Evolutionary conservation across 208 protist species (phyloP), one percentile per base, ranked within the genome.

Genomic region (Crithidia fasciculata): DNA sequence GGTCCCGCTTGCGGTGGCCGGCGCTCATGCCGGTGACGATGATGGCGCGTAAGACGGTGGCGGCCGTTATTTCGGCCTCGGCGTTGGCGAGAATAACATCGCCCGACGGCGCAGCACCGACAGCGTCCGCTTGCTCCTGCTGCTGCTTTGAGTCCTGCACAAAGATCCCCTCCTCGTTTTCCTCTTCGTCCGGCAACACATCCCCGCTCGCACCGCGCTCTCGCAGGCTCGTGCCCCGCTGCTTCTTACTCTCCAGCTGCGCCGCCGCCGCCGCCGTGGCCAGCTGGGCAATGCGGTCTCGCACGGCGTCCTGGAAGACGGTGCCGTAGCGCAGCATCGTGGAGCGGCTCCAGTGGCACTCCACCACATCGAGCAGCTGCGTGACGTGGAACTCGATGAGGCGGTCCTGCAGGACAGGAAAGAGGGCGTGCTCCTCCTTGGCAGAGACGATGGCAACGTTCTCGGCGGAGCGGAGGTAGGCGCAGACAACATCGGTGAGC

Each of bases 21-120:
- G 70, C 90, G 54, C 86, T 89, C 76, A 95, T 85, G 45, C 88
- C 91, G 76, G 92, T 87, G 4, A 92, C 88, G 28, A 89, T 55
- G 49, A 93, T 69, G 56, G 82, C 83, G 15, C 84, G 84, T 39
- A 88, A 66, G 5, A 91, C 76, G 28, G 63, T 74, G 18, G 62
- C 69, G 2, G 89, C 60, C n/a, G 53, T 83, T 58, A 92, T 85
- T 65, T 91, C 81, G 13, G 65, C 60, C 7, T 57, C 64, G 3
- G 83, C 87, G 40, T 74, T 39, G n/a, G 81, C 72, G 16, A 90
- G 65, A 61, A 94, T 80, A 8, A 69, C 64, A 56, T 92, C 76
- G 3, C 28, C 49, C n/a, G 69, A 39, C 52, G 41, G 40, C 16
- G 41, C 5, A 10, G 45, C 18, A 2, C 43, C 41, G 2, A 18